A percentile compares a stretch with the other conserved stretches of the same genome.
Conservation (phyloP, 2,329 filamentous ascomycete genomes). For the Colletotrichum somersetense region DNA sequence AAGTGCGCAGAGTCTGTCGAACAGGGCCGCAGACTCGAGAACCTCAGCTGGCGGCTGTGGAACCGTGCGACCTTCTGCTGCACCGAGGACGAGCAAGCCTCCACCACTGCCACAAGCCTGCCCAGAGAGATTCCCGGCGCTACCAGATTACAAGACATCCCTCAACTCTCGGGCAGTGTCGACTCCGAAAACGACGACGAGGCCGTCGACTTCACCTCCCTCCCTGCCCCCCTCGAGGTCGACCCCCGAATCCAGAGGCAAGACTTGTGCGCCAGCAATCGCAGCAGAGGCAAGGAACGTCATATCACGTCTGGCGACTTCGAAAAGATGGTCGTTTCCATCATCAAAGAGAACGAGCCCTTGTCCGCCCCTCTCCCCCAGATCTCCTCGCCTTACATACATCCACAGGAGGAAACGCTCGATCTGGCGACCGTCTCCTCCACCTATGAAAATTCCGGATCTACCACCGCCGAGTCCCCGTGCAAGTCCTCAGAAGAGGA, state of each 20-base stretch:
- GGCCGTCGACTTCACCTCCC: slow-evolving; percentile 67
- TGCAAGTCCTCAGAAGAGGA: slow-evolving; percentile 75
- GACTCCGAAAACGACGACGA: slow-evolving; percentile 81
- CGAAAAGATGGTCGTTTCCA: slow-evolving; percentile 93
- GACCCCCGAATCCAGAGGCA: slow-evolving; percentile 77
- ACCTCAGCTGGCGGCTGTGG: slow-evolving; percentile 96
- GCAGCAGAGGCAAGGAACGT: slow-evolving; percentile 81
- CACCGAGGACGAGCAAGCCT: slow-evolving; percentile 70
- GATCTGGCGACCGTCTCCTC: slow-evolving; percentile 45
- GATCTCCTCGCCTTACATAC: slow-evolving; percentile 52
- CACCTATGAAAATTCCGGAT: slow-evolving; percentile 57
- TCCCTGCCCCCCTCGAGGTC: slow-evolving; percentile 67
- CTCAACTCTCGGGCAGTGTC: slow-evolving; percentile 81
- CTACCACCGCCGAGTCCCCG: slow-evolving; percentile 60
- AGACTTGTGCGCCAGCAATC: slow-evolving; percentile 77
- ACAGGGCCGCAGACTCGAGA: slow-evolving; percentile 91
- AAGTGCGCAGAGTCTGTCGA: slow-evolving; percentile 95
- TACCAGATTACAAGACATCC: slow-evolving; percentile 66
- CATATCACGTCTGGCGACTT: slow-evolving; percentile 94
- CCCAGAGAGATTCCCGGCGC: slow-evolving; percentile 62
- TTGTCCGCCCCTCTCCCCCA: slow-evolving; percentile 67
- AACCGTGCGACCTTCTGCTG: slow-evolving; percentile 93
- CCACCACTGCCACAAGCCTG: slow-evolving; percentile 56
- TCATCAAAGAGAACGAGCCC: slow-evolving; percentile 87
- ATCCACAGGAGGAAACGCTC: slow-evolving; percentile 61